Evolutionary conservation across 1,284 basidiomycete species (phyloP).

Genomic region (Xerocomus minutiporus): DNA sequence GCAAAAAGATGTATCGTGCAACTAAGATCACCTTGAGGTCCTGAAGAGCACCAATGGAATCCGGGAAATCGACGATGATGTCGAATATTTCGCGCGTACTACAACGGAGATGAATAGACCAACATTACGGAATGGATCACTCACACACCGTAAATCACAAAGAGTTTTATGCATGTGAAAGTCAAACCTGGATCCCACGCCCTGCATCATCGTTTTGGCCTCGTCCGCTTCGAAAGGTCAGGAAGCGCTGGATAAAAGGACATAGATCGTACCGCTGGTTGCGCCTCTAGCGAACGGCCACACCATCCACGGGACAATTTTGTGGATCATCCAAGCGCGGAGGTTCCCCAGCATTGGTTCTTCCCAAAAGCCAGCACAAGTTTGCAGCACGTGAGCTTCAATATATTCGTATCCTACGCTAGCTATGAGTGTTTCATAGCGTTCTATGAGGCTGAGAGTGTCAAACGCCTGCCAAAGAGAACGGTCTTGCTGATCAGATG

Average conservation of each 20-base stretch:
- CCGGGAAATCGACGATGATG: conserved; percentile 92
- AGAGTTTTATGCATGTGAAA: conserved; percentile 88
- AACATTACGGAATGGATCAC: background rate
- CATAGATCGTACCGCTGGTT: conserved; percentile 43
- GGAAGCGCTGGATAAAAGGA: conserved; percentile 18
- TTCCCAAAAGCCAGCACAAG: conserved; percentile 68
- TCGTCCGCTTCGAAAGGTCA: conserved; percentile 52
- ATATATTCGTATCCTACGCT: conserved; percentile 84
- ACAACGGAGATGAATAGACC: conserved; percentile 1
- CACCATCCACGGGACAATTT: conserved; percentile 80
- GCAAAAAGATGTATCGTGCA: background rate
- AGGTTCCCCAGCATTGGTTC: conserved; percentile 59
- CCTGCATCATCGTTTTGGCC: conserved; percentile 66
- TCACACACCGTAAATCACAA: conserved; percentile 73
- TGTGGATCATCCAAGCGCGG: conserved; percentile 71
- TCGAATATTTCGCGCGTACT: conserved; percentile 91
- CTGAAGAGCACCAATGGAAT: conserved; percentile 80
- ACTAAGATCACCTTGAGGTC: conserved; percentile 70
- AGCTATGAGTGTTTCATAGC: conserved; percentile 80
- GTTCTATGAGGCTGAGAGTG: conserved; percentile 72
- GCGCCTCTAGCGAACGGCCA: conserved; percentile 70
- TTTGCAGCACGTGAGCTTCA: conserved; percentile 62
- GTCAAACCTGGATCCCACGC: conserved; percentile 83
- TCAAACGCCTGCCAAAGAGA: conserved; percentile 64
- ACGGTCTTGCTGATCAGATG: conserved; percentile 33